A percentile compares a stretch with the other conserved stretches of the same genome.
These are phyloP conservation scores for Naganishia antarctica DNA, from an alignment of 768 basidiomycete species.

Conservation along the genomic window DNA sequence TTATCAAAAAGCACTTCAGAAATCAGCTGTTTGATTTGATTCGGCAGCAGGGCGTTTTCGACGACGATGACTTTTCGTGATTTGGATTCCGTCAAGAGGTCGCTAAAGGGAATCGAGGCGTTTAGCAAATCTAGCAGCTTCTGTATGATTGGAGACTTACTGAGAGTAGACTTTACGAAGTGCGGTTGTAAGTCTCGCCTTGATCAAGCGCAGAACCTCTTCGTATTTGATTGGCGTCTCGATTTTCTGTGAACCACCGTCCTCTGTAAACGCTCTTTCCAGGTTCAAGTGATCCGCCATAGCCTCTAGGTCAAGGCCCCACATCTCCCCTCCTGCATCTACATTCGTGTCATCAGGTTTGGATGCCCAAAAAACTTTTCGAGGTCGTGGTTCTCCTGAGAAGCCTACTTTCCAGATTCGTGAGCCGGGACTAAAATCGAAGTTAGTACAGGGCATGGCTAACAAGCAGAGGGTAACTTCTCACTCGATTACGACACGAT, in stretches of 20 bases:
- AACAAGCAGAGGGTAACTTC: background rate
- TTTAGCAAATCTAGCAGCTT: background rate
- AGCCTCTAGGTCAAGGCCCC: slow-evolving; percentile 41
- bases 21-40: slow-evolving; percentile 80
- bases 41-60: slow-evolving; percentile 80
- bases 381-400: slow-evolving; percentile 85
- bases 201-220: slow-evolving; percentile 71
- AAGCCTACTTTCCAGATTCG: slow-evolving; percentile 96
- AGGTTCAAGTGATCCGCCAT: slow-evolving; percentile 31
- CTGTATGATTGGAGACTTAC: slow-evolving; percentile 51
- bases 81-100: slow-evolving; percentile 88
- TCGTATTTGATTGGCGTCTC: slow-evolving; percentile 63
- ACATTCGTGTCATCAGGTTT: slow-evolving; percentile 5
- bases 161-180: slow-evolving; percentile 76
- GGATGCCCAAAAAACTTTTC: slow-evolving; percentile 69
- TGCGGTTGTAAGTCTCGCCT: slow-evolving; percentile 63
- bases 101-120: slow-evolving; percentile 53
- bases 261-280: slow-evolving; percentile 13
- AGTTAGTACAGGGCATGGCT: background rate
- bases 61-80: slow-evolving; percentile 88
- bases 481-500: slow-evolving; percentile 81
- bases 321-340: slow-evolving; percentile 32
- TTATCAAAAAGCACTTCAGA: slow-evolving; percentile 75
- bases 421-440: slow-evolving; percentile 61
- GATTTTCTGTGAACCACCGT: slow-evolving; percentile 57